phyloP scores from a whole-genome alignment of 2,329 filamentous ascomycete genomes.

The Coleophoma eucalyptorum region DNA sequence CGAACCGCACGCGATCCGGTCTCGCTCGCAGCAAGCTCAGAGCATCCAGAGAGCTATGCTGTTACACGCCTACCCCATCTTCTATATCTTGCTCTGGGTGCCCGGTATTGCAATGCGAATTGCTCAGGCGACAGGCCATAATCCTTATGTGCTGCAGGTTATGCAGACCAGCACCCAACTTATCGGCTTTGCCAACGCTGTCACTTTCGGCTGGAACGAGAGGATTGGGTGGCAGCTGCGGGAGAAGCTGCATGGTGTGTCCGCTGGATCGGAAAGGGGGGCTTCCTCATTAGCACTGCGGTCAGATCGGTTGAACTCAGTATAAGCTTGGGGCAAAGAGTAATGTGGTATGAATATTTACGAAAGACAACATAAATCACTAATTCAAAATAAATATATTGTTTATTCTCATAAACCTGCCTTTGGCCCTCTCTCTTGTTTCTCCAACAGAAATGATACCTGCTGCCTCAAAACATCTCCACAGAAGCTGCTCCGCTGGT shows the following conservation, averaged over 20 bases:
- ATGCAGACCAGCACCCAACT: slow-evolving; percentile 32
- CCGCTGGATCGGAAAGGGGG: too few species aligned
- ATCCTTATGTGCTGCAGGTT: slow-evolving; percentile 18
- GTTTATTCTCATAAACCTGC: too few species aligned
- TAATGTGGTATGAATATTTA: too few species aligned
- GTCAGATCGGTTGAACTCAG: too few species aligned
- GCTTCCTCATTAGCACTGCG: too few species aligned
- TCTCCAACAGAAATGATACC: too few species aligned
- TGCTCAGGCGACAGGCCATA: slow-evolving; percentile 26
- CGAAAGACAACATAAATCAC: too few species aligned
- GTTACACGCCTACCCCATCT: slow-evolving; percentile 33
- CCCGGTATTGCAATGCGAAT: slow-evolving; percentile 32
- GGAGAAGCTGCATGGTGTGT: background rate
- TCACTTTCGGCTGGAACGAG: slow-evolving; percentile 34
- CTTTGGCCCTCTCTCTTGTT: too few species aligned
- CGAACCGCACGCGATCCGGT: background rate
- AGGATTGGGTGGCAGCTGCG: slow-evolving; percentile 13
- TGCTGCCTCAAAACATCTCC: too few species aligned
- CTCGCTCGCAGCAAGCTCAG: background rate
- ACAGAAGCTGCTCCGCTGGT: too few species aligned
- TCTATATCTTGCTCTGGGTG: slow-evolving; percentile 33
- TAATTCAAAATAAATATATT: too few species aligned
- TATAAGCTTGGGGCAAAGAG: too few species aligned
- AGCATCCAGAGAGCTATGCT: slow-evolving; percentile 26
- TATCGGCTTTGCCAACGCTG: slow-evolving; percentile 31